Evolutionary conservation across 2,329 filamentous ascomycete genomes (phyloP), one percentile per base, ranked within the genome.

Genomic region (Fusarium citri): DNA sequence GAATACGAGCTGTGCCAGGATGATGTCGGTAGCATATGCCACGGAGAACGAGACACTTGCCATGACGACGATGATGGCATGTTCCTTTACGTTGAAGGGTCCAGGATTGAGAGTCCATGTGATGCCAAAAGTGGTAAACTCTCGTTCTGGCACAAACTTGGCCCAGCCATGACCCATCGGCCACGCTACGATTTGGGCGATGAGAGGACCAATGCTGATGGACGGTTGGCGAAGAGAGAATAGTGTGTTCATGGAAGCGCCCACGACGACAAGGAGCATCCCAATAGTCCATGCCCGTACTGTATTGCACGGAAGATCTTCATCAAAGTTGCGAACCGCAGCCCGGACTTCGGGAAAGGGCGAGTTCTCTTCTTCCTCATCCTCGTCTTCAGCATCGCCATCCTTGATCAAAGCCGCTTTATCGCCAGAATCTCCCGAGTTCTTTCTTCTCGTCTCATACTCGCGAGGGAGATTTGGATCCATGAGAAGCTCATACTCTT

Each of bases 11-110:
- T 93, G 91, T 0, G 91, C 91, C 4, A 93, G 82, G 46, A 94
- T 86, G 30, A 93, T 90, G 70, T 94, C 91, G 2, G 91, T 93
- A 1, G 91, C 90, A 72, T 94, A 94, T 6, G 91, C 89, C 8
- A 86, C 88, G 51, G 82, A 89, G 69, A 92, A 92, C 8, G 90
- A 89, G 8, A 92, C 89, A 75, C 91, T 88, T 18, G 92, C 90
- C 88, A 91, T 91, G 69, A 91, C 87, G 20, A 89, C 87, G 59
- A 92, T 91, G 64, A 92, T 85, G 43, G 88, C 80, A 75, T 92
- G 90, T 74, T 92, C 90, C 77, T 92, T 92, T 76, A 90, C 84
- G 73, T 91, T 92, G 79, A 92, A 92, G 2, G 89, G 89, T 0
- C 89, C 89, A 0, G 89, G 88, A 59, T 91, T 92, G n/a, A 91